Conservation (phyloP, 352 stramenopile genomes). For the Phytophthora ramorum region DNA sequence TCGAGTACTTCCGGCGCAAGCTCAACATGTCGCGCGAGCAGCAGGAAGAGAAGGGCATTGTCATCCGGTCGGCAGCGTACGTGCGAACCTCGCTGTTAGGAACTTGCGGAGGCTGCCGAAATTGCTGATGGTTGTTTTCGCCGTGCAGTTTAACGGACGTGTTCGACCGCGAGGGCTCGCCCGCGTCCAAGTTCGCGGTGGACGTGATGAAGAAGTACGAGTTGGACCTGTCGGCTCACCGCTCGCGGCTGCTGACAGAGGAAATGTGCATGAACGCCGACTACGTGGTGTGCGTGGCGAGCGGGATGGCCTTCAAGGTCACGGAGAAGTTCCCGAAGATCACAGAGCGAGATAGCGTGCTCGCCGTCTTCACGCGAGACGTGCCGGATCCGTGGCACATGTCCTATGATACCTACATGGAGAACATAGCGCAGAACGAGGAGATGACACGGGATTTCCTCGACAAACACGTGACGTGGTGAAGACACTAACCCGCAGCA, state of each 20-base stretch:
- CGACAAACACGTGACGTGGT: slow-evolving; percentile 62
- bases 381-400: slow-evolving; percentile 86
- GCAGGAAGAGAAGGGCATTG: slow-evolving; percentile 70
- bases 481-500: slow-evolving; percentile 2
- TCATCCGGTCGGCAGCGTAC: slow-evolving; percentile 77
- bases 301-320: slow-evolving; percentile 67
- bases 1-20: slow-evolving; percentile 80
- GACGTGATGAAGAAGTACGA: slow-evolving; percentile 81
- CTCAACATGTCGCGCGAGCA: slow-evolving; percentile 72
- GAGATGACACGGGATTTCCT: slow-evolving; percentile 82
- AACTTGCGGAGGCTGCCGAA: neutral
- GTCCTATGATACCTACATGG: slow-evolving; percentile 85
- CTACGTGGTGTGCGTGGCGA: slow-evolving; percentile 80
- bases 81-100: slow-evolving; percentile 14
- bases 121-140: neutral
- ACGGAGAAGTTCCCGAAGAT: slow-evolving; percentile 67
- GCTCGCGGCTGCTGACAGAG: slow-evolving; percentile 70
- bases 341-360: slow-evolving; percentile 61
- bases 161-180: slow-evolving; percentile 72
- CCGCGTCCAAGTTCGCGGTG: slow-evolving; percentile 65
- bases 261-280: slow-evolving; percentile 71
- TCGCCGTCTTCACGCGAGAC: slow-evolving; percentile 67
- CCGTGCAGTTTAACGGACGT: slow-evolving; percentile 66
- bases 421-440: slow-evolving; percentile 78
- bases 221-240: slow-evolving; percentile 72